Conservation (phyloP, 2,329 filamentous ascomycete genomes). For the Fusarium mexicanum region DNA sequence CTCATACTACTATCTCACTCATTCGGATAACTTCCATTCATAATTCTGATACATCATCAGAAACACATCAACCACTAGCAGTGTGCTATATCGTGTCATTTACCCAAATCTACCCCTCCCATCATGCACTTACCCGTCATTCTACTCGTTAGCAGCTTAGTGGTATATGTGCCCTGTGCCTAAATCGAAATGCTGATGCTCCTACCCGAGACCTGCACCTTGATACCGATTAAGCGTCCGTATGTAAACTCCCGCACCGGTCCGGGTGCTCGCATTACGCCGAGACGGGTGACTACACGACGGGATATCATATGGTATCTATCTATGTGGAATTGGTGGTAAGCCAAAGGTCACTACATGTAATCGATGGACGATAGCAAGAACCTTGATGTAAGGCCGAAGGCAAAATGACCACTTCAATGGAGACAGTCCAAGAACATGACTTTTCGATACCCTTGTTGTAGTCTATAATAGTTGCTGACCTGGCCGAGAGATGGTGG, state of each 20-base stretch:
- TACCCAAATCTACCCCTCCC: background rate
- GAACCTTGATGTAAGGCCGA: background rate
- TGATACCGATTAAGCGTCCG: conserved; percentile 22
- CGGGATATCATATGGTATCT: conserved; percentile 8
- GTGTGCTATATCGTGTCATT: background rate
- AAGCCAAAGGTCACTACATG: background rate
- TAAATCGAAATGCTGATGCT: conserved; percentile 7
- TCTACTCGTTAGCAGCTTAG: background rate
- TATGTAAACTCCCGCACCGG: conserved; percentile 4
- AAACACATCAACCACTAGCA: background rate
- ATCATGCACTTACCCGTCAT: conserved; percentile 20
- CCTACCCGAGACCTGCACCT: conserved; percentile 28
- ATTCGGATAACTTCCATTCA: conserved; percentile 1
- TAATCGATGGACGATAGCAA: background rate
- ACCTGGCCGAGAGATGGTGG: background rate
- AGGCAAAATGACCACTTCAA: background rate
- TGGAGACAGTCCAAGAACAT: background rate
- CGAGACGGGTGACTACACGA: conserved; percentile 10
- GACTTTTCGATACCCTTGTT: background rate
- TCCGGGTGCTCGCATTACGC: conserved; percentile 11
- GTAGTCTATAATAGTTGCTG: background rate
- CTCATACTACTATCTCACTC: background rate
- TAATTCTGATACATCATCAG: conserved; percentile 20
- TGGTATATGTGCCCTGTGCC: background rate
- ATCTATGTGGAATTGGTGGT: background rate